Percentiles rank a stretch among this genome's conserved stretches.
Evolutionary conservation across 2,329 filamentous ascomycete species (phyloP).

Genomic region (Microdochium trichocladiopsis): DNA sequence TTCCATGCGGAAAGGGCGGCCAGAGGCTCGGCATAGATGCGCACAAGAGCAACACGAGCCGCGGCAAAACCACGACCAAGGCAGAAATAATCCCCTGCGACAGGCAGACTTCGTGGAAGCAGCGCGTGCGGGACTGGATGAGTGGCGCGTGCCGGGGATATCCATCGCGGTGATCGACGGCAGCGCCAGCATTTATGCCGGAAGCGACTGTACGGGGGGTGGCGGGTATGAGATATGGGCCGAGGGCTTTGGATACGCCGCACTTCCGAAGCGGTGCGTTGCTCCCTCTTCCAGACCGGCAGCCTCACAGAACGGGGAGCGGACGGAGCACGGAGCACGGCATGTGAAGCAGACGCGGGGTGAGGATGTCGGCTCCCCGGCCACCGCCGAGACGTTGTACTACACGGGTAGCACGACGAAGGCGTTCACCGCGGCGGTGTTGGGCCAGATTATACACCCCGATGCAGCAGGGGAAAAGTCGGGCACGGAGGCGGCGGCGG

Average conservation of each 20-base stretch:
- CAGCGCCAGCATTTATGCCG: not conserved
- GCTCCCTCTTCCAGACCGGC: not conserved
- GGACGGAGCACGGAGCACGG: not conserved
- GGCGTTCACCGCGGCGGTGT: constrained; percentile 40
- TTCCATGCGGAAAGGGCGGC: too few relatives aligned
- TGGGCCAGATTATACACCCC: constrained; percentile 40
- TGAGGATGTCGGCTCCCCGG: not conserved
- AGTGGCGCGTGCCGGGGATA: constrained; percentile 41
- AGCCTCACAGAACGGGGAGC: not conserved
- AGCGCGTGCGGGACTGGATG: constrained; percentile 13
- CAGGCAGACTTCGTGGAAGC: constrained; percentile 6
- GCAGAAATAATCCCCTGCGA: constrained; percentile 8
- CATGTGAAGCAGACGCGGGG: not conserved
- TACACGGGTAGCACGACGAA: constrained; percentile 48
- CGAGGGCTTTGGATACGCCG: constrained; percentile 17
- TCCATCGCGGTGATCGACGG: constrained; percentile 40
- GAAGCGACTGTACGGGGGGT: not conserved
- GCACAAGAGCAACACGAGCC: too few relatives aligned
- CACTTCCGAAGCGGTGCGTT: not conserved
- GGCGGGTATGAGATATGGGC: constrained; percentile 25
- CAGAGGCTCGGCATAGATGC: too few relatives aligned
- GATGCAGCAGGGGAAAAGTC: constrained; percentile 21
- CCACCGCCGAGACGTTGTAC: constrained; percentile 35
- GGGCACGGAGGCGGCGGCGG: constrained; percentile 8
- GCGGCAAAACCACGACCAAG: not conserved